These are phyloP conservation scores for Aspergillus egyptiacus DNA, from an alignment of 495 filamentous ascomycete genomes.

Conservation along the genomic window DNA sequence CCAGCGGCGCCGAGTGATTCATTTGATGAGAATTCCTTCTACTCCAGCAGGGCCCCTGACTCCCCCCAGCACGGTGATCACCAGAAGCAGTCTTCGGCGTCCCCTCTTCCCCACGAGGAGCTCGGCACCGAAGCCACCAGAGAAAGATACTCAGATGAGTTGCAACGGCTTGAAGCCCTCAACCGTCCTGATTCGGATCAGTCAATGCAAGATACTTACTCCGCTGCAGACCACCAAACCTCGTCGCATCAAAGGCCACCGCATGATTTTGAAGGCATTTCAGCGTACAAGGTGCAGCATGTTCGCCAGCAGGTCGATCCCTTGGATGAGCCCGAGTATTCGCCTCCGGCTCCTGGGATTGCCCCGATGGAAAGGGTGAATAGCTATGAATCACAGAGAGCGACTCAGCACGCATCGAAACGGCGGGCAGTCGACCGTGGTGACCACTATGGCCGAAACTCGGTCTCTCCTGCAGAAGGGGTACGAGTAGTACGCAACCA, in stretches of 20 bases:
- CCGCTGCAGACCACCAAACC: conserved; percentile 37
- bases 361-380: conserved; percentile 29
- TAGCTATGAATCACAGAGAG: conserved; percentile 22
- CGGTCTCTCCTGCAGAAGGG: conserved; percentile 26
- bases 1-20: conserved; percentile 62
- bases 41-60: conserved; percentile 70
- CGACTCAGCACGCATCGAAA: conserved; percentile 16
- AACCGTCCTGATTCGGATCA: conserved; percentile 40
- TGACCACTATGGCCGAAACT: conserved; percentile 19
- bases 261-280: conserved; percentile 15
- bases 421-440: conserved; percentile 18
- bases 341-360: conserved; percentile 40
- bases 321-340: conserved; percentile 46
- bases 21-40: conserved; percentile 90
- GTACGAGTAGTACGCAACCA: conserved; percentile 53
- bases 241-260: conserved; percentile 28
- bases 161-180: conserved; percentile 44
- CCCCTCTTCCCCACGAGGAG: conserved; percentile 23
- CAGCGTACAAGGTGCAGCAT: conserved; percentile 19
- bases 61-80: conserved; percentile 35
- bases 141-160: conserved; percentile 40
- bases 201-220: conserved; percentile 44
- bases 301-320: conserved; percentile 23
- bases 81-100: conserved; percentile 26
- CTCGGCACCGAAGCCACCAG: conserved; percentile 20